Evolutionary conservation across 1,284 basidiomycete genomes (phyloP), one percentile per base, ranked within the genome.

Genomic region (Megacollybia platyphylla): DNA sequence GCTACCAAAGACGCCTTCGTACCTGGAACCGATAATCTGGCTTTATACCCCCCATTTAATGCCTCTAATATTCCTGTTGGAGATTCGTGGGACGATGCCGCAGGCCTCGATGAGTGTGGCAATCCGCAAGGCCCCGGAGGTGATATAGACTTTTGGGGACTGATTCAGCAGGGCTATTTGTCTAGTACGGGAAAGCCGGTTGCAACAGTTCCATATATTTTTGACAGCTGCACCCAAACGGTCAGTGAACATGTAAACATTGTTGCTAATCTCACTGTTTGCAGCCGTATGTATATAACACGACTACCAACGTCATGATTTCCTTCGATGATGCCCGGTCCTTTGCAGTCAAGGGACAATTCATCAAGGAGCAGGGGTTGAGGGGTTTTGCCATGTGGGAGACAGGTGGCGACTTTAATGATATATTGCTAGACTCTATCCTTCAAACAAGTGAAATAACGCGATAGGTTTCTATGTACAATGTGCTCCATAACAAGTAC

Each of bases 231-330:
- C 59, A 70, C 64, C 43, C 64, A 76, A 57, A 76, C 49, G 36
- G 80, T 83, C 44, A 49, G 76, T 54, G 13, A 7, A 13, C 24
- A 11, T 13, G 36, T 11, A 38, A 18, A 9, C 24, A 11, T 24
- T 24, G 20, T 20, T 3, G 36, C 17, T 38, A 3, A 2, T 2
- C 32, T 40, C 31, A 41, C 15, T 9, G 13, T 43, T 43, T 18
- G 4, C 43, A 84, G 79, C 72, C 80, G 1, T 84, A 71, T 50
- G 67, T 85, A n/a, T 85, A 82, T 57, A 67, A 78, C 54, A 43
- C 64, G 11, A 62, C 55, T 0, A 62, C 62, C 0, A 53, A 71
- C 36, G 59, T 73, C 30, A 65, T 81, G 70, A 64, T 85, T 31
- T 75, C 79, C 2, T 86, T 68, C 48, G 82, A 86, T 50, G 57